Evolutionary conservation across 371 early-diverging fungal genomes (phyloP), one percentile per base, ranked within the genome.

Genomic region (Circinella minor): DNA sequence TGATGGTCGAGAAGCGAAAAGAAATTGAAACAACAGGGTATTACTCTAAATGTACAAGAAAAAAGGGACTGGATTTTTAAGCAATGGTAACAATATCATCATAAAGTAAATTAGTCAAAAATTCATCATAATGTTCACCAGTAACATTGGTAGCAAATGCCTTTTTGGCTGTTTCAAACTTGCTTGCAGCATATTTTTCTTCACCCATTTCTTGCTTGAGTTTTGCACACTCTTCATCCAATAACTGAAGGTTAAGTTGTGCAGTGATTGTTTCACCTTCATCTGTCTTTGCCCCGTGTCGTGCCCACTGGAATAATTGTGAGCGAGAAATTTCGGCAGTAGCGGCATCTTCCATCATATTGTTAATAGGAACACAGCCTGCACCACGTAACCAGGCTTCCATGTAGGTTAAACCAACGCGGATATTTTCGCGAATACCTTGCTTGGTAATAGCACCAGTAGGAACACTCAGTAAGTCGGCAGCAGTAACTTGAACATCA

Each of bases 261-360:
- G 93, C 87, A 11, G 94, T 96, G 63, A 98, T 81, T 47, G 74
- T 78, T 59, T 86, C 84, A 48, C 98, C 97, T 38, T 96, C 94
- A 51, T 82, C 81, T 11, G 96, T 97, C 74, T 81, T 85, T 43
- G 92, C 89, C 15, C 84, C 73, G 79, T 98, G 98, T 74, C 89
- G 90, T 38, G 94, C 95, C 98, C 98, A 98, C 85, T 97, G 97
- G 92, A 93, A 97, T n/a, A 98, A 82, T 84, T 98, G 98, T 34
- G 96, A 94, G 55, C 98, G 92, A 14, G 96, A 94, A 73, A 98
- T 98, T 85, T 98, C 99, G 43, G 97, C 98, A 0, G 99, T 98
- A 37, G 99, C 84, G 36, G 78, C 77, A 67, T 83, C 84, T 68
- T 83, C 84, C 80, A 83, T 83, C 65, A 70, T 39, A 61, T 69